These are phyloP conservation scores for Lactifluus echinatus DNA, from an alignment of 768 basidiomycete genomes.

Conservation along the genomic window DNA sequence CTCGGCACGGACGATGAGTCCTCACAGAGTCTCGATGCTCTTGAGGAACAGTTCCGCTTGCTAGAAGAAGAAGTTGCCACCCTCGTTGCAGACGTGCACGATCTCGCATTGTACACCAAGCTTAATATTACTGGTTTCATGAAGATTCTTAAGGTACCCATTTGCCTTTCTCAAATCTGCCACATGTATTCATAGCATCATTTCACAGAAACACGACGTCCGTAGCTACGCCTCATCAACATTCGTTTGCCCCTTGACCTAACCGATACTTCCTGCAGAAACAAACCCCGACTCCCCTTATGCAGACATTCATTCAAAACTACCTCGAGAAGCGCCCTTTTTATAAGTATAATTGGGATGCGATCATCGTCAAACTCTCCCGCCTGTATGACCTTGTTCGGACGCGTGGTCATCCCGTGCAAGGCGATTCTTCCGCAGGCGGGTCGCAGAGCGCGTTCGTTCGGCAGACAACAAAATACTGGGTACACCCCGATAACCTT, in stretches of 20 bases:
- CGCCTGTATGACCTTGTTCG: constrained; percentile 92
- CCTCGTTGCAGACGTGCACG: constrained; percentile 88
- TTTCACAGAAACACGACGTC: constrained; percentile 83
- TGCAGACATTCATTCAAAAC: constrained; percentile 80
- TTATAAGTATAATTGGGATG: constrained; percentile 95
- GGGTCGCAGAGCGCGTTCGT: constrained; percentile 96
- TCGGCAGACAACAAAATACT: constrained; percentile 98
- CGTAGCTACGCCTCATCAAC: constrained; percentile 20
- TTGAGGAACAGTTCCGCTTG: constrained; percentile 79
- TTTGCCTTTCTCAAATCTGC: constrained; percentile 11
- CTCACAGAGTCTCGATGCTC: constrained; percentile 55
- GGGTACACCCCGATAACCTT: constrained; percentile 96
- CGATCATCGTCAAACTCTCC: constrained; percentile 91
- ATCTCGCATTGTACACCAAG: constrained; percentile 89
- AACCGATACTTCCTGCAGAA: constrained; percentile 45
- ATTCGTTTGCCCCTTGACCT: neutral
- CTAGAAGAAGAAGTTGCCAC: constrained; percentile 93
- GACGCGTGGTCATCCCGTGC: constrained; percentile 88
- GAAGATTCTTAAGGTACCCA: constrained; percentile 84
- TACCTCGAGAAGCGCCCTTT: constrained; percentile 93
- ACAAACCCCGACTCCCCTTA: constrained; percentile 78
- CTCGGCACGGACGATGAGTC: constrained; percentile 30
- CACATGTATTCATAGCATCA: neutral
- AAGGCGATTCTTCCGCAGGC: constrained; percentile 90
- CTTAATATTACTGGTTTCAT: constrained; percentile 98